phyloP scores from a whole-genome alignment of 176 grass and related monocot genomes.

The Urochloa ruziziensis region DNA sequence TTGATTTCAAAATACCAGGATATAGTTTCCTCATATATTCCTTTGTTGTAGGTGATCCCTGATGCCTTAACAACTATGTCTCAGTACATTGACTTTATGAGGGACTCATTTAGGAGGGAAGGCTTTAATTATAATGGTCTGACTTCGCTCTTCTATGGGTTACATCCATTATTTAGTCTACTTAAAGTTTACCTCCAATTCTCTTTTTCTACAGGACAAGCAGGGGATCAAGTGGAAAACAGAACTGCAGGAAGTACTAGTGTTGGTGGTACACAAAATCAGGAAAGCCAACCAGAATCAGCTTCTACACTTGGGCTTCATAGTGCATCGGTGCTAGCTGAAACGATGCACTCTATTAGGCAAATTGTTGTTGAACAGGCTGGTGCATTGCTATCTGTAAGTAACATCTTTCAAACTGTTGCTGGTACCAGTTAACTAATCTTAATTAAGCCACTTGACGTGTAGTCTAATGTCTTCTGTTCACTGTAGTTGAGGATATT shows the following conservation, averaged over 20 bases:
- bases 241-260: constrained; percentile 36
- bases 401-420: constrained; percentile 29
- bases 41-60: constrained; percentile 67
- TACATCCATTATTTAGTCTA: constrained; percentile 3
- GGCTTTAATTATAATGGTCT: constrained; percentile 63
- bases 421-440: constrained; percentile 8
- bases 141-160: constrained; percentile 9
- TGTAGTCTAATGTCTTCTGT: neutral
- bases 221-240: constrained; percentile 18
- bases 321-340: constrained; percentile 61
- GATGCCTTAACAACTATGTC: constrained; percentile 91
- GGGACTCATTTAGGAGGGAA: constrained; percentile 77
- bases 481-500: constrained; percentile 11
- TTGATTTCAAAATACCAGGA: constrained; percentile 15
- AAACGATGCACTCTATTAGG: constrained; percentile 57
- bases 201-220: constrained; percentile 37
- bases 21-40: constrained; percentile 13
- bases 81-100: constrained; percentile 85
- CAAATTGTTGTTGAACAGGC: constrained; percentile 62
- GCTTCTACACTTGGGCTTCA: constrained; percentile 44
- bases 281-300: constrained; percentile 38
- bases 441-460: neutral
- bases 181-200: constrained; percentile 25
- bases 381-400: constrained; percentile 57
- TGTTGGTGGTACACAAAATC: constrained; percentile 34